phyloP scores from a whole-genome alignment of 495 filamentous ascomycete genomes.

The Penicillium chermesinum region DNA sequence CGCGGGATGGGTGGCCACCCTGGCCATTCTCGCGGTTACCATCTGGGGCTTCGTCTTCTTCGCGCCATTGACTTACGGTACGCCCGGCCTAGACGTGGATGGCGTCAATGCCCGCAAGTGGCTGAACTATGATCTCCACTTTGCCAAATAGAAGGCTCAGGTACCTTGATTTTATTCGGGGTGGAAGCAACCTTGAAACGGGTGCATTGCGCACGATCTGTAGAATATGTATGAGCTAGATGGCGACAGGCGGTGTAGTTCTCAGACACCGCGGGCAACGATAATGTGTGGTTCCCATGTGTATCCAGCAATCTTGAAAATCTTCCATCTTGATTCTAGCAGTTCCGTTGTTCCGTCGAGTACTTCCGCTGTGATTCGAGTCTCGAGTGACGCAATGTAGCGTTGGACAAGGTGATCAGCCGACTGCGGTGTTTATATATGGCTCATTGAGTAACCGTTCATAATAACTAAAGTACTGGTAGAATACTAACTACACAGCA shows the following conservation, averaged over 20 bases:
- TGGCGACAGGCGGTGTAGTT: slow-evolving; percentile 1
- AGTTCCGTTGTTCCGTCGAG: slow-evolving; percentile 1
- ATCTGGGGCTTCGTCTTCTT: slow-evolving; percentile 87
- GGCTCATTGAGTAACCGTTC: too few species aligned
- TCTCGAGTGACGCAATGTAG: slow-evolving; percentile 7
- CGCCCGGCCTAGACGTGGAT: slow-evolving; percentile 79
- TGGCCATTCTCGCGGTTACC: slow-evolving; percentile 61
- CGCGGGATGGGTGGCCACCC: slow-evolving; percentile 70
- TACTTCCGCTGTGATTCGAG: slow-evolving; percentile 5
- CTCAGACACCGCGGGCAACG: neutral
- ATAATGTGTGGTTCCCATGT: neutral
- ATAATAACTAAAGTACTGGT: too few species aligned
- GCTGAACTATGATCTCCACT: slow-evolving; percentile 96
- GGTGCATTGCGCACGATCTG: slow-evolving; percentile 2
- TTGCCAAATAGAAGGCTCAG: slow-evolving; percentile 72
- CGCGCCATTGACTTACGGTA: slow-evolving; percentile 90
- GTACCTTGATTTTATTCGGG: neutral
- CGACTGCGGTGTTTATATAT: neutral
- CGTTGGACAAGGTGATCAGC: slow-evolving; percentile 7
- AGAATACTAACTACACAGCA: too few species aligned
- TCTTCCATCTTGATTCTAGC: neutral
- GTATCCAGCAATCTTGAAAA: neutral
- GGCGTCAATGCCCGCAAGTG: slow-evolving; percentile 85
- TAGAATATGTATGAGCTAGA: slow-evolving; percentile 3
- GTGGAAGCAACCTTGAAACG: neutral